Evolutionary conservation across 768 basidiomycete species (phyloP).

Genomic region (Collybia sordida): DNA sequence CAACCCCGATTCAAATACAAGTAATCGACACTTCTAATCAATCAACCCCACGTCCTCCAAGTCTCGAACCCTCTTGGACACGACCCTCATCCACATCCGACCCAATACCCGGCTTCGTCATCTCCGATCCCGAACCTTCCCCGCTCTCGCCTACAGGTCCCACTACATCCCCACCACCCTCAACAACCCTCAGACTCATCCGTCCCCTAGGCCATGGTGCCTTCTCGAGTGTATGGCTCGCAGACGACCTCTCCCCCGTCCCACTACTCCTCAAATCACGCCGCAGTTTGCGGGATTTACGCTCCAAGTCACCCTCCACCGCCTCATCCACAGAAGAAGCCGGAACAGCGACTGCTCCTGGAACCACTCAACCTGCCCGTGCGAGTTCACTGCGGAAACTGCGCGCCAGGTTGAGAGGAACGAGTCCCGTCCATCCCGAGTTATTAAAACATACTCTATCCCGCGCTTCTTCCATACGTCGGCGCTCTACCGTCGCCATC

Average conservation of each 20-base stretch:
- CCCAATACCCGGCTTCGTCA: not conserved
- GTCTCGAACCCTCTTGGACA: conserved; percentile 9
- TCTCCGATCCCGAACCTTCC: conserved; percentile 2
- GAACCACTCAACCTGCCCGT: conserved; percentile 2
- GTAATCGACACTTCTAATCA: conserved; percentile 4
- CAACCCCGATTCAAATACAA: conserved; percentile 8
- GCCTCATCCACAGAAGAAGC: conserved; percentile 4
- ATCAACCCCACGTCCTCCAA: conserved; percentile 15
- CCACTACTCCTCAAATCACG: conserved; percentile 43
- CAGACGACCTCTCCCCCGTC: conserved; percentile 48
- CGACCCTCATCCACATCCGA: not conserved
- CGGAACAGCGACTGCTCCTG: conserved; percentile 3
- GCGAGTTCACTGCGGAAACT: conserved; percentile 11
- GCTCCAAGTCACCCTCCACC: conserved; percentile 18
- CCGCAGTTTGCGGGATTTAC: conserved; percentile 39
- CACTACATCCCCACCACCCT: not conserved
- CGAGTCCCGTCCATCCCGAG: not conserved
- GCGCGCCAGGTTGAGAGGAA: not conserved
- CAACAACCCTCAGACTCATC: conserved; percentile 46
- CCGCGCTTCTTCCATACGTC: conserved; percentile 13
- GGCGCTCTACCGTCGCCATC: conserved; percentile 7
- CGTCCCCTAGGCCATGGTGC: conserved; percentile 66
- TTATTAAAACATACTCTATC: not conserved
- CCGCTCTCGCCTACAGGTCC: conserved; percentile 5
- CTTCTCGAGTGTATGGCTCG: conserved; percentile 78